Conservation (phyloP, 163 green algal species). For the Volvox carteri region DNA sequence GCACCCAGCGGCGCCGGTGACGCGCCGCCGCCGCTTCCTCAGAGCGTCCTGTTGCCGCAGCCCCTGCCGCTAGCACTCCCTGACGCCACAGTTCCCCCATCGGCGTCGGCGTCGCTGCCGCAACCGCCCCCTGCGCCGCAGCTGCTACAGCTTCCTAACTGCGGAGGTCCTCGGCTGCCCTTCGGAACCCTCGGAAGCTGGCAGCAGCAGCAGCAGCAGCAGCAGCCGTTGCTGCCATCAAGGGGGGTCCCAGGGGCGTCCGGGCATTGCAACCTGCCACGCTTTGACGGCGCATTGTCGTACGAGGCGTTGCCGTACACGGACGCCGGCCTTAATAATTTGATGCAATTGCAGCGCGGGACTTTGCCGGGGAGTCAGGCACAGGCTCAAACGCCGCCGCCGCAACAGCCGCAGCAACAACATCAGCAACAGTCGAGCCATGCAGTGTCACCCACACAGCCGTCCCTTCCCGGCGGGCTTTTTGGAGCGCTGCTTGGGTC, state of each 20-base stretch:
- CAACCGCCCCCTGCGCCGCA: background rate
- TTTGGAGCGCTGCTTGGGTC: background rate
- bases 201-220: slow-evolving; percentile 25
- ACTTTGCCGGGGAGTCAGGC: background rate
- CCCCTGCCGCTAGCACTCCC: background rate
- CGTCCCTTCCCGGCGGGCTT: background rate
- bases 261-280: background rate
- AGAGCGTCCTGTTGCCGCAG: background rate
- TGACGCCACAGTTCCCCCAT: background rate
- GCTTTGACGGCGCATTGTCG: background rate
- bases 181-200: background rate
- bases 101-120: background rate
- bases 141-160: background rate
- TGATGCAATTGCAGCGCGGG: slow-evolving; percentile 7
- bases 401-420: background rate
- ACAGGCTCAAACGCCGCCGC: background rate
- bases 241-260: background rate
- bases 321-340: background rate
- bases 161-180: background rate
- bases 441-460: background rate
- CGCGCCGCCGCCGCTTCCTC: background rate
- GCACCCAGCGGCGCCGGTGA: background rate
- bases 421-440: background rate
- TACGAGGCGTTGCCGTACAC: background rate
- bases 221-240: background rate